Percentiles rank a stretch among this genome's conserved stretches.
Conservation (phyloP, 2,329 filamentous ascomycete genomes). For the Fusarium sarcochroum region DNA sequence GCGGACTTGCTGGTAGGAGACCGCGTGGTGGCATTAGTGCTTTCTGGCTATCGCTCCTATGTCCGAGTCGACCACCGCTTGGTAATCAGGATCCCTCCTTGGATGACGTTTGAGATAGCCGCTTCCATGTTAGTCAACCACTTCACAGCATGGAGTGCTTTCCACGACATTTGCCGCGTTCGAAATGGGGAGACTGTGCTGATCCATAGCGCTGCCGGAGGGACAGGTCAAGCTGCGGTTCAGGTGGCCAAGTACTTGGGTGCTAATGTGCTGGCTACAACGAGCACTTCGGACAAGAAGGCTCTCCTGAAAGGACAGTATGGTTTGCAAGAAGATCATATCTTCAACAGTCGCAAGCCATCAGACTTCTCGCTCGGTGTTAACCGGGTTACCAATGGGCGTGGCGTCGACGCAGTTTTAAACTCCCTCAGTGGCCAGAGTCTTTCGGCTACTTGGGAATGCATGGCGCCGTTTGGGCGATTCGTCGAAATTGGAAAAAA, state of each 20-base stretch:
- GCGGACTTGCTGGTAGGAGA: not conserved
- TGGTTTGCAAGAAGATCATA: conserved; percentile 49
- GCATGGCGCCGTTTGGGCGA: conserved; percentile 50
- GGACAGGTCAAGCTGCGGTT: conserved; percentile 51
- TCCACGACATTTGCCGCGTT: conserved; percentile 22
- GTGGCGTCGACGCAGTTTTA: conserved; percentile 52
- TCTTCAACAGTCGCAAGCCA: conserved; percentile 42
- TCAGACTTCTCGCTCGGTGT: conserved; percentile 2
- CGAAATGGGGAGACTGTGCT: conserved; percentile 47
- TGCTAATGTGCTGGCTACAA: conserved; percentile 52
- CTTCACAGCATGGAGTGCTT: conserved; percentile 29
- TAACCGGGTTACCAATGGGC: conserved; percentile 35
- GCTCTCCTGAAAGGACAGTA: conserved; percentile 45
- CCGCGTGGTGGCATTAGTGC: not conserved
- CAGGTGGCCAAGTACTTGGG: conserved; percentile 44
- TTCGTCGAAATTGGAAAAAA: conserved; percentile 55
- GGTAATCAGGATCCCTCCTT: conserved; percentile 7
- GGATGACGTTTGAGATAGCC: conserved; percentile 25
- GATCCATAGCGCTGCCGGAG: conserved; percentile 45
- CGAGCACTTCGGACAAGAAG: conserved; percentile 50
- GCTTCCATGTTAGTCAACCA: conserved; percentile 24
- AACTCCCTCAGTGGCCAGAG: conserved; percentile 51
- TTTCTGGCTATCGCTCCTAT: not conserved
- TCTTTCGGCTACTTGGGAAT: conserved; percentile 51
- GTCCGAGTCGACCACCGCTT: not conserved